Conservation (phyloP, 495 filamentous ascomycete species). For the Corynascus novoguineensis region DNA sequence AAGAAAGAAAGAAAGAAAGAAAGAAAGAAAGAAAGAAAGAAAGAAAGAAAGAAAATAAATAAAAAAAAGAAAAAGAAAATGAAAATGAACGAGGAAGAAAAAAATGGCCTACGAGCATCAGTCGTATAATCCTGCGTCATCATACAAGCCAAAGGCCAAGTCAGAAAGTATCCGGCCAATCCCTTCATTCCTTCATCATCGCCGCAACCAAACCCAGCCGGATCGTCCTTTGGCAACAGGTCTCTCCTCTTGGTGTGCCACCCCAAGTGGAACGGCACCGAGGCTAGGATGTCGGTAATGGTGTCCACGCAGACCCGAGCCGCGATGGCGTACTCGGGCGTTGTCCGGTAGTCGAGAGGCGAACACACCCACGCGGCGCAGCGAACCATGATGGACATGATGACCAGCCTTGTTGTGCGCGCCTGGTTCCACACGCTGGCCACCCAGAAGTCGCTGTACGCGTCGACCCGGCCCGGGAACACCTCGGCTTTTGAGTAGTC, state of each 20-base stretch:
- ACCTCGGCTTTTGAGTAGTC: constrained; percentile 41
- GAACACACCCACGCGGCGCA: constrained; percentile 48
- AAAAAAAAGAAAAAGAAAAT: too few species aligned
- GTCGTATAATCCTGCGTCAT: constrained; percentile 45
- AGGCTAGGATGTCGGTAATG: constrained; percentile 47
- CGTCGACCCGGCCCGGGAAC: constrained; percentile 48
- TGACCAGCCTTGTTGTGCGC: constrained; percentile 41
- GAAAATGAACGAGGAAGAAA: too few species aligned
- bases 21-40: too few species aligned
- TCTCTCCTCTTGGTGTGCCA: constrained; percentile 35
- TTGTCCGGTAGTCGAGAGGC: constrained; percentile 49
- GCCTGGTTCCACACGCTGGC: constrained; percentile 44
- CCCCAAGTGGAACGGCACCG: constrained; percentile 48
- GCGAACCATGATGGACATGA: constrained; percentile 41
- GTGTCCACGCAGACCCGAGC: constrained; percentile 36
- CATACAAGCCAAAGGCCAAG: constrained; percentile 36
- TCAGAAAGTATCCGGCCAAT: constrained; percentile 42
- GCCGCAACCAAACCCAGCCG: constrained; percentile 35
- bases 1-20: too few species aligned
- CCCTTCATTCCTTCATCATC: constrained; percentile 36
- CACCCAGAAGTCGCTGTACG: constrained; percentile 48
- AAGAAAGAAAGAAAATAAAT: too few species aligned
- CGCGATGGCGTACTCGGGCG: constrained; percentile 46
- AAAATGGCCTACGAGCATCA: constrained; percentile 32
- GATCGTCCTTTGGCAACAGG: constrained; percentile 14